Evolutionary conservation across 345 rosid species (phyloP).

Genomic region (Citrus medica): DNA sequence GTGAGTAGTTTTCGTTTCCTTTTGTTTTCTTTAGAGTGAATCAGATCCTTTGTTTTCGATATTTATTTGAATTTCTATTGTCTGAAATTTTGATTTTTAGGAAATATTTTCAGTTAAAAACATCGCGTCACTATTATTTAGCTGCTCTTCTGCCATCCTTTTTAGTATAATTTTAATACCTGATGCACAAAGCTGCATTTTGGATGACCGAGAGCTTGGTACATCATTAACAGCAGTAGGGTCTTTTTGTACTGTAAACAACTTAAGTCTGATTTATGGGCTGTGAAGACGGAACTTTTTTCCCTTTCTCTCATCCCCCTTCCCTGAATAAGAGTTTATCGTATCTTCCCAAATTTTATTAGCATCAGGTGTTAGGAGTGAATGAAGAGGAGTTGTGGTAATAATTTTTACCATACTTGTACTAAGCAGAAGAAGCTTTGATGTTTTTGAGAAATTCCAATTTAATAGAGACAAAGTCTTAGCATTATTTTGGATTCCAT

Average conservation of each 20-base stretch:
- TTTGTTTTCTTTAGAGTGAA: neutral
- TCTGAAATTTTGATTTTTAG: neutral
- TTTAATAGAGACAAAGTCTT: neutral
- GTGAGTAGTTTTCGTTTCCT: slow-evolving; percentile 31
- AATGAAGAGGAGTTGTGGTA: neutral
- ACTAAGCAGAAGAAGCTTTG: neutral
- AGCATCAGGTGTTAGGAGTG: neutral
- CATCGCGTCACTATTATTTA: neutral
- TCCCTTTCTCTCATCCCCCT: neutral
- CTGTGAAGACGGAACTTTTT: neutral
- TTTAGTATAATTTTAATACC: neutral
- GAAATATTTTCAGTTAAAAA: neutral
- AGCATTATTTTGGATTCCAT: neutral
- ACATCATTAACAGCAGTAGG: neutral
- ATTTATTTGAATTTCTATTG: neutral
- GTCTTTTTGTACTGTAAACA: neutral
- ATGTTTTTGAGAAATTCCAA: neutral
- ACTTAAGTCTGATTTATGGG: neutral
- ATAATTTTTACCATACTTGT: neutral
- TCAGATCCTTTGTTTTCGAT: neutral
- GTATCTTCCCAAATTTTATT: neutral
- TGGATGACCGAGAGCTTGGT: neutral
- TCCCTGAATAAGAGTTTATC: neutral
- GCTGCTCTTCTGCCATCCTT: neutral
- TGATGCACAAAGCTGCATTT: neutral